Base-by-base conservation (phyloP, 495 filamentous ascomycete species). In the Cryomyces minteri region DNA sequence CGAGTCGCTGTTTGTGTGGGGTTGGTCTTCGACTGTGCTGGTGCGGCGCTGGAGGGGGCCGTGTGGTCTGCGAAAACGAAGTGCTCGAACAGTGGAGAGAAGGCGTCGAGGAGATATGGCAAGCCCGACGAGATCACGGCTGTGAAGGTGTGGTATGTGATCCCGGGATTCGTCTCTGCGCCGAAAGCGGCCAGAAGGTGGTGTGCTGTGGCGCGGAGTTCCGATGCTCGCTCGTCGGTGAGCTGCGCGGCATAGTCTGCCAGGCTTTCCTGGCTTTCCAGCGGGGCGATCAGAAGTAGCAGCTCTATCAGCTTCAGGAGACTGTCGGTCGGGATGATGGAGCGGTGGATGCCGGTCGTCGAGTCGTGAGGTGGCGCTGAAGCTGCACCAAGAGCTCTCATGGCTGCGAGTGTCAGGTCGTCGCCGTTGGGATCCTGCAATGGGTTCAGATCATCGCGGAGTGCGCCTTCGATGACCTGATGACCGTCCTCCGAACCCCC, bases 21-120 rank as follows among this genome's bases (percentile, higher is more conserved):
- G 29, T 58, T 50, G 11, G 61, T 54, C 3, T n/a, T 9, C 18
- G 53, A 34, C 6, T n/a, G 31, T 32, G 54, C 52, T 38, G 59
- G 43, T 36, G 59, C 47, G 11, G 52, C 31, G 8, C 57, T 40
- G 25, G 59, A 57, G 39, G 50, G 54, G 5, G 61, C 60, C 39
- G 93, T 63, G 49, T 84, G 83, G 55, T 84, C 85, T 43, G 81
- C 84, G 61, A 92, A 95, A 5, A 95, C 72, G 47, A 95, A 80
- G 54, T 88, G 82, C 52, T 92, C 84, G 52, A 93, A 94, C 4
- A 95, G 59, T 10, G 83, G 71, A 41, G 74, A 80, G 36, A 94
- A 69, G 1, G 82, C 82, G 46, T 84, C 70, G 53, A 94, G 93
- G 0, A 95, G 63, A 51, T 77, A 81, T 6, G 88, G 87, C 43